Base-by-base conservation (phyloP, 2,329 filamentous ascomycete genomes). In the Paramyrothecium sp. region DNA sequence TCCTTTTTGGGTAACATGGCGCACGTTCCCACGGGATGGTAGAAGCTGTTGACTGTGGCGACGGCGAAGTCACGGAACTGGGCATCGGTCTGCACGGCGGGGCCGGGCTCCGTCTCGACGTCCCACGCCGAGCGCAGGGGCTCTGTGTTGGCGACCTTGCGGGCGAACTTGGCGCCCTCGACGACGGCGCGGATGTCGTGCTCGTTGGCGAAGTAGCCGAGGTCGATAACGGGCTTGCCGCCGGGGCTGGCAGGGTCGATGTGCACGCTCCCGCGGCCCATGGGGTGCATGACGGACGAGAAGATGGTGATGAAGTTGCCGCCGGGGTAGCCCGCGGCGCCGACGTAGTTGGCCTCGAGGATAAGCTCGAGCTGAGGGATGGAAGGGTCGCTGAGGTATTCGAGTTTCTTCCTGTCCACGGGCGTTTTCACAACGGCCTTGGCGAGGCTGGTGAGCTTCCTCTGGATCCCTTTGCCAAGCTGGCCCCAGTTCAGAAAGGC, bases 271-370 rank as follows among this genome's bases (percentile, higher is more conserved):
- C 64, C 64, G 1, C 62, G 61, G 19, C 64, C 84, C 63, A 85
- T 81, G 0, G 86, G 86, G 56, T 88, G 87, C 55, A 83, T 83
- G 23, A 86, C 81, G 58, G 85, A 84, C 0, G 80, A 78, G 61
- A 81, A 81, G 58, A 82, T 74, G 16, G 83, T 81, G 34, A 76
- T 63, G 56, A 74, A 75, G 41, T 73, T 68, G 56, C 66, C 66
- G n/a, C 62, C 65, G 3, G 66, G 63, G 33, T 69, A 68, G 0
- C 68, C 67, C 19, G 67, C 65, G 10, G 66, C 65, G 34, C 68
- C 68, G 8, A 69, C 64, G 54, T 67, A 69, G 11, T 69, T 69
- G 30, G 67, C 65, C 1, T 69, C 68, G 19, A 68, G 63, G 57
- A 71, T 67, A 51, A 70, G 58, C 50, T 70, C 68, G 13, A 68